These are phyloP conservation scores for Neurospora crassa DNA, from an alignment of 2,329 filamentous ascomycete species.

Conservation along the genomic window DNA sequence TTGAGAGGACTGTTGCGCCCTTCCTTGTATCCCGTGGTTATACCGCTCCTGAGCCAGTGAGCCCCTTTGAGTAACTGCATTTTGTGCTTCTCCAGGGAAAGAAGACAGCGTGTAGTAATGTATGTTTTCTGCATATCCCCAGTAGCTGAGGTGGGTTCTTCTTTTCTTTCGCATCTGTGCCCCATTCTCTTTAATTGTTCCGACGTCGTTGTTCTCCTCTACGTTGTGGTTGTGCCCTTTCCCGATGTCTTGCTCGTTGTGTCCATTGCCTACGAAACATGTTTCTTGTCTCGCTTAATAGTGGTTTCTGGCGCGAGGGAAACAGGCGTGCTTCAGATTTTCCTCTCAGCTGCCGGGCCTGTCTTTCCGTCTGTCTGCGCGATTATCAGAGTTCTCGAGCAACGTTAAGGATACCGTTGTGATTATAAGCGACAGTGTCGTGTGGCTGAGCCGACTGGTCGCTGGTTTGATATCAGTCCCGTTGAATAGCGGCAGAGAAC, in stretches of 20 bases:
- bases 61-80: conserved; percentile 34
- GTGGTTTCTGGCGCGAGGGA: not conserved
- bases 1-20: conserved; percentile 34
- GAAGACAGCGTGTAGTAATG: not conserved
- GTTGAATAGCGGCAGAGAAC: not conserved
- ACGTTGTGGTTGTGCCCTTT: not conserved
- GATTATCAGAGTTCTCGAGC: not conserved
- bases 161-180: not conserved
- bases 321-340: not conserved
- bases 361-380: not conserved
- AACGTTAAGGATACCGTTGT: not conserved
- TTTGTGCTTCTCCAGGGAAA: not conserved
- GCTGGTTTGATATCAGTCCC: not conserved
- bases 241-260: not conserved
- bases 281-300: not conserved
- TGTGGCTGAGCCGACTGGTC: not conserved
- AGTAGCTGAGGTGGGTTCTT: not conserved
- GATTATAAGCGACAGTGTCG: not conserved
- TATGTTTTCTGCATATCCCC: not conserved
- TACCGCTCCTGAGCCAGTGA: conserved; percentile 31
- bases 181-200: not conserved
- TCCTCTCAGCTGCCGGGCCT: not conserved
- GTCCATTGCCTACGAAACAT: no score
- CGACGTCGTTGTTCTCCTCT: not conserved
- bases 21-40: conserved; percentile 32